Evolutionary conservation across 495 filamentous ascomycete genomes (phyloP), one percentile per base, ranked within the genome.

Genomic region (Corynascus novoguineensis): DNA sequence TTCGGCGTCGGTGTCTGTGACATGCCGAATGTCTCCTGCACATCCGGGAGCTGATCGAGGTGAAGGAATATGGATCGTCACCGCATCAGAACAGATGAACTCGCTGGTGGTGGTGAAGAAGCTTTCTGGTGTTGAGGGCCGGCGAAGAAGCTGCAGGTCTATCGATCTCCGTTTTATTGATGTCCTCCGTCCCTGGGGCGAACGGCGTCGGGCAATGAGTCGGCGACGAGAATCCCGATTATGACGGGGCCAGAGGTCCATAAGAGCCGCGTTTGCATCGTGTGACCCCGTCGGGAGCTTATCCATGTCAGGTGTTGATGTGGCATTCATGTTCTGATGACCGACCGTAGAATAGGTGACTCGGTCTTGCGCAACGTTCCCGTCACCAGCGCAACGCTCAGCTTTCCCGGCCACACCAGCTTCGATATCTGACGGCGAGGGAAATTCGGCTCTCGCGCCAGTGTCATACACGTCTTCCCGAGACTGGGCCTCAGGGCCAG

Each of bases 241-340:
- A 3, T 31, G 31, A 32, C 49, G 19, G 5, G 51, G 12, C 3
- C 5, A 15, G 1, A 19, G 5, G 9, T 41, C 21, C 6, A 1
- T 41, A 7, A 40, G 14, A 19, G 24, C 22, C 34, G 10, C 19
- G 25, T 29, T 14, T 21, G 41, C 9, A 42, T 42, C 53, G 8
- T 45, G 27, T 9, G 31, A 47, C 32, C 41, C 55, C 63, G 62
- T 34, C 32, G 44, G 45, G 15, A 49, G 63, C 8, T 51, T 9
- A 32, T 52, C 57, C 60, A 63, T 57, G 51, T 50, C 57, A 44
- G 53, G 57, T 25, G 57, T 12, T n/a, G 54, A 25, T 17, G 49
- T 22, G 53, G 19, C 24, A 8, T 27, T 41, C 32, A 44, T 17
- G 34, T 8, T 57, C 45, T 45, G 57, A 51, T 47, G 37, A 59